Percentiles rank a stretch among this genome's conserved stretches.
phyloP scores from a whole-genome alignment of 192 early-diverging fungal genomes.

The Coemansia asiatica region DNA sequence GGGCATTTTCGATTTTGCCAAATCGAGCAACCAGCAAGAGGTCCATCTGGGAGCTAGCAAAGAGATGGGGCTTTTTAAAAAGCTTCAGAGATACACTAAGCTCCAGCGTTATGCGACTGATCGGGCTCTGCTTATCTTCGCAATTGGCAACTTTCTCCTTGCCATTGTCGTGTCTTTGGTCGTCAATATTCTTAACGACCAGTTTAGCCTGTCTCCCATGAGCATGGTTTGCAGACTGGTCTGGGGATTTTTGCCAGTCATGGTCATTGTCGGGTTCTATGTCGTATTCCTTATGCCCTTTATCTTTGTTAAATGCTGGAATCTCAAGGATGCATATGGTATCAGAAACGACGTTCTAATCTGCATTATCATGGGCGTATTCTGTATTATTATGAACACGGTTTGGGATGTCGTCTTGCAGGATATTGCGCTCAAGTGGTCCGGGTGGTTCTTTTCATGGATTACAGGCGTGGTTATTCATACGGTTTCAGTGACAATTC shows the following conservation, averaged over 20 bases:
- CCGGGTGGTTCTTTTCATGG: constrained; percentile 49
- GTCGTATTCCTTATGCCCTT: constrained; percentile 28
- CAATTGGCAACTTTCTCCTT: constrained; percentile 12
- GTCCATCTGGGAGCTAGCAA: too few relatives aligned
- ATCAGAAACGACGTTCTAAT: constrained; percentile 45
- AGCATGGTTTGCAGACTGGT: constrained; percentile 26
- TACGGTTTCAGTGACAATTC: constrained; percentile 28
- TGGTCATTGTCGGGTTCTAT: constrained; percentile 14
- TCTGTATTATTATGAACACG: constrained; percentile 23
- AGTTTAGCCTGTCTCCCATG: constrained; percentile 37
- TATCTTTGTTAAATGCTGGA: constrained; percentile 40
- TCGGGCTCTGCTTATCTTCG: constrained; percentile 17
- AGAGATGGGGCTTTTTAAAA: too few relatives aligned
- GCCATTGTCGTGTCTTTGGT: constrained; percentile 28
- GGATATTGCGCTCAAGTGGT: constrained; percentile 29
- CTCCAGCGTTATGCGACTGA: constrained; percentile 33
- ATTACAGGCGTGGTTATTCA: constrained; percentile 26
- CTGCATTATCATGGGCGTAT: constrained; percentile 22
- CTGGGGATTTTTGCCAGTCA: constrained; percentile 40
- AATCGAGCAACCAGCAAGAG: constrained; percentile 12
- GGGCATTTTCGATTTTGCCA: background rate
- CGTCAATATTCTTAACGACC: constrained; percentile 41
- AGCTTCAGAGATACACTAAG: constrained; percentile 34
- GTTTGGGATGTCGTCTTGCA: constrained; percentile 37
- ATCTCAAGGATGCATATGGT: constrained; percentile 43